phyloP scores from a whole-genome alignment of 2,329 filamentous ascomycete species.

The Fusarium tricinctum region DNA sequence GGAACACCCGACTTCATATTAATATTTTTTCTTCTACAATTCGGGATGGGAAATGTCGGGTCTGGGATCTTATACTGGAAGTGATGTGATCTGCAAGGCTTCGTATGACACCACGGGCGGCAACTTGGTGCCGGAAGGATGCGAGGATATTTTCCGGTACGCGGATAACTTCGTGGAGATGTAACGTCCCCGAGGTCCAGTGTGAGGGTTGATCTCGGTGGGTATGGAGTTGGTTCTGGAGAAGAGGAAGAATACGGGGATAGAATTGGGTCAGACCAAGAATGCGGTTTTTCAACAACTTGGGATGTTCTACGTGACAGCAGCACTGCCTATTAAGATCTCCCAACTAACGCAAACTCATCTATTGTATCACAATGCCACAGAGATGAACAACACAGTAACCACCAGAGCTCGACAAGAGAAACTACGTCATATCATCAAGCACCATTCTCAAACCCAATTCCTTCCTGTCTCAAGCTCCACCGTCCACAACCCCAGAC shows the following conservation, averaged over 20 bases:
- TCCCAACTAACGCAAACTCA: no score
- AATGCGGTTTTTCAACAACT: no score
- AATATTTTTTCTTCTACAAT: background rate
- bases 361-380: no score
- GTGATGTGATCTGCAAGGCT: constrained; percentile 11
- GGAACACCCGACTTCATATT: constrained; percentile 5
- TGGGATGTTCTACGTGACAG: background rate
- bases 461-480: background rate
- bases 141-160: background rate
- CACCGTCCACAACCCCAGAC: constrained; percentile 27
- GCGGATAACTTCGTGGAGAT: background rate
- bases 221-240: no score
- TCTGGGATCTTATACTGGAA: constrained; percentile 12
- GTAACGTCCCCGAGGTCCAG: constrained; percentile 23
- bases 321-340: background rate
- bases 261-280: background rate
- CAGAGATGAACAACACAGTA: no score
- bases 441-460: background rate
- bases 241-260: constrained; percentile 10
- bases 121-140: constrained; percentile 11
- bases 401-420: no score
- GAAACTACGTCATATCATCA: constrained; percentile 12
- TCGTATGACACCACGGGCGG: constrained; percentile 28
- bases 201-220: constrained; percentile 14
- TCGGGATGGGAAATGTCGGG: constrained; percentile 5